phyloP scores from a whole-genome alignment of 345 rosid species.

The Orychophragmus violaceus region DNA sequence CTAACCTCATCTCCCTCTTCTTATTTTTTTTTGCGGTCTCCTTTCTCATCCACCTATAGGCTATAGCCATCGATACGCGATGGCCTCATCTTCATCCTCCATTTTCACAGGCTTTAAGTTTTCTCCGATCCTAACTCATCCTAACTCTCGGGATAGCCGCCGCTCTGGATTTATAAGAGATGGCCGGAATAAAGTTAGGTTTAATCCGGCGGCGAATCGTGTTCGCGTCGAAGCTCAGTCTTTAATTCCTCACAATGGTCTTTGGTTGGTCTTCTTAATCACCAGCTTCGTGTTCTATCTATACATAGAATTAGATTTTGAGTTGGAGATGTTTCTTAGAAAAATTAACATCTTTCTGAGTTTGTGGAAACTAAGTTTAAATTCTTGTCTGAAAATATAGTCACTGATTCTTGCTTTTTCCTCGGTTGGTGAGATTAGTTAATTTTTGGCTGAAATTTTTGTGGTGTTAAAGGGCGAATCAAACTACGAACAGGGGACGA shows the following conservation, averaged over 20 bases:
- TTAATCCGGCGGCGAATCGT: slow-evolving; percentile 22
- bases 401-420: neutral
- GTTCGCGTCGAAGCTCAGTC: slow-evolving; percentile 25
- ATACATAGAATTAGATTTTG: neutral
- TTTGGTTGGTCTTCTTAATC: slow-evolving; percentile 18
- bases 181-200: slow-evolving; percentile 25
- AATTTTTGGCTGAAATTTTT: neutral
- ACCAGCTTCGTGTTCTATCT: neutral
- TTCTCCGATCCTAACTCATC: slow-evolving; percentile 27
- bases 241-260: slow-evolving; percentile 3
- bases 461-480: slow-evolving; percentile 35
- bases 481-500: slow-evolving; percentile 21
- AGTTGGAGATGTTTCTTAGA: too few relatives aligned
- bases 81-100: slow-evolving; percentile 40
- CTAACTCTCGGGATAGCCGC: slow-evolving; percentile 21
- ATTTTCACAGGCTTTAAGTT: slow-evolving; percentile 28
- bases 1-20: slow-evolving; percentile 14
- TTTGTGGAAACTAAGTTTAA: neutral
- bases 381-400: neutral
- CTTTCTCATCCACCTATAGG: neutral
- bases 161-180: slow-evolving; percentile 14
- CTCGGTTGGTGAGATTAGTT: neutral
- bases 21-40: neutral
- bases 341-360: neutral
- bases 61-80: slow-evolving; percentile 9